Evolutionary conservation across 805 yeast genomes (phyloP), one percentile per base, ranked within the genome.

Genomic region (Candida endomychidarum): DNA sequence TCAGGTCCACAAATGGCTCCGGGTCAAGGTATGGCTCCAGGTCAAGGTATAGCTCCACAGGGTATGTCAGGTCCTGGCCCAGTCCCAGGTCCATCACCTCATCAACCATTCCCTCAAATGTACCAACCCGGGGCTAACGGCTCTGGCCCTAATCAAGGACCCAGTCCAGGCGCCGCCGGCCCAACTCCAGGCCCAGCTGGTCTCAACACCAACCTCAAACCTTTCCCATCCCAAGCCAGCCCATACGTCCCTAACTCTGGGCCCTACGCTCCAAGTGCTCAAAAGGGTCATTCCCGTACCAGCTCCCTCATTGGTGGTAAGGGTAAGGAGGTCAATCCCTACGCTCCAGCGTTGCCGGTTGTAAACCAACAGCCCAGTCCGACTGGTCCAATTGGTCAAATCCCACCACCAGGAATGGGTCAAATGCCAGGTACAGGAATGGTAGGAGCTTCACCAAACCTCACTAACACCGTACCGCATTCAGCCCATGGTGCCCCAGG

Each of bases 221-320:
- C 38, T 5, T 42, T 48, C 15, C 47, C 50, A 30, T 42, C 48
- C 48, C 63, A 18, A 47, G 56, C 22, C 21, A 65, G 72, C 41
- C 73, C 74, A 2, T 69, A 69, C 46, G 67, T 69, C 8, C 75
- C 75, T 1, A 57, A 60, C 34, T 56, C 70, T 8, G 75, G 75
- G 6, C 75, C 73, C 2, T 69, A 69, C 42, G 74, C 67, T 6
- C 75, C 75, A 4, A 53, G 55, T 27, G 62, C 61, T 45, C 50
- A 53, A 25, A 58, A 60, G 34, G 55, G 64, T 0, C 73, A 67
- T 43, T 66, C 72, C 5, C 50, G 74, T 42, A 64, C 68, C 2
- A 62, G 60, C 45, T 67, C 74, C 0, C 51, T 68, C 23, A 58
- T 68, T 9, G 73, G 73, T 2, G 67, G 52, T 6, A 64, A 55